phyloP scores from a whole-genome alignment of 148 eudicot species.

The Gaultheria prostrata region DNA sequence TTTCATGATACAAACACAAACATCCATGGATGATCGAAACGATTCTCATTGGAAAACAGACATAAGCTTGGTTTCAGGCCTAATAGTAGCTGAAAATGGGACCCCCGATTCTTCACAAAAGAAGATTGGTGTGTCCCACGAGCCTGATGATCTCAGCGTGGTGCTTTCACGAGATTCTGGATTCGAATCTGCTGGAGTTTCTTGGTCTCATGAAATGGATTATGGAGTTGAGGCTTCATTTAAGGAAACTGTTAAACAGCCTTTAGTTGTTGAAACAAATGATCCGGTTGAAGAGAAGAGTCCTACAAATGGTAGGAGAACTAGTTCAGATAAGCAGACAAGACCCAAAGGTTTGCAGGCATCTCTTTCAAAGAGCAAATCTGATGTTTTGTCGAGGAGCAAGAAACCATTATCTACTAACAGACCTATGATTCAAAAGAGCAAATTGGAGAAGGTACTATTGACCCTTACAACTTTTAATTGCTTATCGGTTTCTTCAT shows the following conservation, averaged over 20 bases:
- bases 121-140: slow-evolving; percentile 19
- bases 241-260: slow-evolving; percentile 30
- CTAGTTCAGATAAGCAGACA: slow-evolving; percentile 22
- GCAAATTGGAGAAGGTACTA: slow-evolving; percentile 49
- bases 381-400: slow-evolving; percentile 26
- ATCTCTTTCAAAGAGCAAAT: slow-evolving; percentile 31
- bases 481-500: not conserved
- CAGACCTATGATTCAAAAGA: slow-evolving; percentile 32
- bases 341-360: slow-evolving; percentile 29
- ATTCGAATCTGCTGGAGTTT: slow-evolving; percentile 29
- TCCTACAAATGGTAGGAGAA: slow-evolving; percentile 15
- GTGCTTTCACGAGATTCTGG: slow-evolving; percentile 38
- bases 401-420: slow-evolving; percentile 30
- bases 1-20: slow-evolving; percentile 44
- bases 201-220: slow-evolving; percentile 55
- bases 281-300: slow-evolving; percentile 24
- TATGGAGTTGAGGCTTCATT: slow-evolving; percentile 38
- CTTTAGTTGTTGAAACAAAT: slow-evolving; percentile 29
- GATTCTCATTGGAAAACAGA: slow-evolving; percentile 50
- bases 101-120: slow-evolving; percentile 14
- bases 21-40: slow-evolving; percentile 25
- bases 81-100: slow-evolving; percentile 20
- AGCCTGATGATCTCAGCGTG: slow-evolving; percentile 47
- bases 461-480: not conserved
- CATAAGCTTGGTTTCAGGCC: slow-evolving; percentile 38